Evolutionary conservation across 768 basidiomycete genomes (phyloP), one percentile per base, ranked within the genome.

Genomic region (Cyathus striatus): DNA sequence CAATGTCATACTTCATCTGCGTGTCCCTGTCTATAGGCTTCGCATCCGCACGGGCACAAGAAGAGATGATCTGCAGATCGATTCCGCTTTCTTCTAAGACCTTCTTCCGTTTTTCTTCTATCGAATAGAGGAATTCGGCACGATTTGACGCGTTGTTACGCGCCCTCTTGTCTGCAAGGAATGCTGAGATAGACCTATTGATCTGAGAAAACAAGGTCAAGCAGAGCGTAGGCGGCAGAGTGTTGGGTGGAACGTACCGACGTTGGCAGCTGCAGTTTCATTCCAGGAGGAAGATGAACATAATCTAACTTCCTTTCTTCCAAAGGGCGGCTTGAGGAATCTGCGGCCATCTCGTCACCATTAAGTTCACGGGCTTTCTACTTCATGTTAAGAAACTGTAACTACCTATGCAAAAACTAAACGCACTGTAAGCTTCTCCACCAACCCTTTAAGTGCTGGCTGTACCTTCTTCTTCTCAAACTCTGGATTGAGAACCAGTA

Each of bases 1-100:
- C 83, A 48, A 91, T 85, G 57, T 91, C 89, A 49, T 90, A 90
- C 57, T 86, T 86, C 72, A 90, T 88, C 54, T 90, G 89, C 1
- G 78, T 64, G 43, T 88, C 84, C 27, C 89, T 68, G 57, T 90
- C 78, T 23, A 87, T 62, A 0, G 73, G 64, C 54, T 79, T 86
- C 25, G 86, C 82, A 45, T 89, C 84, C 3, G 78, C 75, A 6
- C 88, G 78, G 10, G 88, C 88, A 51, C 87, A 90, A 3, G 86
- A 84, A 2, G 69, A 52, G 5, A 60, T 49, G 4, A 48, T 42
- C 22, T 40, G 51, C 10, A 49, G 47, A 2, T 44, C 38, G 18
- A 37, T 35, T 3, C 41, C 40, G 18, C 57, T 63, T 12, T 59
- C 59, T 17, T 64, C 65, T 27, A 61, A 58, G 5, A 73, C 50